Percentiles rank a stretch among this genome's conserved stretches.
phyloP scores from a whole-genome alignment of 768 basidiomycete genomes.

The Pseudohyphozyma bogoriensis region DNA sequence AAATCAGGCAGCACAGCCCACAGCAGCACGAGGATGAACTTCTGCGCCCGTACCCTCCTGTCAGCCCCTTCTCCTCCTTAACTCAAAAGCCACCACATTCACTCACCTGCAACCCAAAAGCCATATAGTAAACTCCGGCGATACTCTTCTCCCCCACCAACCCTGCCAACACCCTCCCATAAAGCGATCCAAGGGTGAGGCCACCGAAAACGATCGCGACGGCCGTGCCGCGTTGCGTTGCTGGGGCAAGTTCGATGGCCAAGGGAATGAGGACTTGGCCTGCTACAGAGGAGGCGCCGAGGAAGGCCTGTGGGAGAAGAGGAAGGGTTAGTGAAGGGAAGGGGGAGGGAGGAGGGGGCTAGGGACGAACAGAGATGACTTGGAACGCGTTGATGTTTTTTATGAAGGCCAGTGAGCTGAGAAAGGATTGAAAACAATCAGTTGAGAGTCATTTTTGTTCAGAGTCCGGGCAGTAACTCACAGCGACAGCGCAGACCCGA shows the following conservation, averaged over 20 bases:
- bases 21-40: constrained; percentile 48
- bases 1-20: constrained; percentile 69
- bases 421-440: too few species aligned
- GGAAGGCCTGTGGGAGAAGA: too few species aligned
- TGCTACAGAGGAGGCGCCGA: constrained; percentile 61
- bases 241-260: constrained; percentile 72
- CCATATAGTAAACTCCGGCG: constrained; percentile 66
- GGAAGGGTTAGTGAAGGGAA: too few species aligned
- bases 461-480: constrained; percentile 58
- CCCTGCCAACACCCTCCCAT: constrained; percentile 64
- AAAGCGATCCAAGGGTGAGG: constrained; percentile 59
- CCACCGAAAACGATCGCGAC: constrained; percentile 50
- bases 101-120: constrained; percentile 64
- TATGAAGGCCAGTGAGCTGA: constrained; percentile 38
- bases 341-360: too few species aligned
- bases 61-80: too few species aligned
- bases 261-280: constrained; percentile 52
- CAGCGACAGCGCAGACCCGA: constrained; percentile 55
- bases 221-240: constrained; percentile 59
- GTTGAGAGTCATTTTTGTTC: too few species aligned
- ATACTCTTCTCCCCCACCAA: constrained; percentile 57
- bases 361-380: too few species aligned
- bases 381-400: constrained; percentile 1
- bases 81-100: too few species aligned
- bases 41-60: too few species aligned